A percentile compares a stretch with the other conserved stretches of the same genome.
phyloP scores from a whole-genome alignment of 371 early-diverging fungal species.

The Dinochytrium kinnereticum region DNA sequence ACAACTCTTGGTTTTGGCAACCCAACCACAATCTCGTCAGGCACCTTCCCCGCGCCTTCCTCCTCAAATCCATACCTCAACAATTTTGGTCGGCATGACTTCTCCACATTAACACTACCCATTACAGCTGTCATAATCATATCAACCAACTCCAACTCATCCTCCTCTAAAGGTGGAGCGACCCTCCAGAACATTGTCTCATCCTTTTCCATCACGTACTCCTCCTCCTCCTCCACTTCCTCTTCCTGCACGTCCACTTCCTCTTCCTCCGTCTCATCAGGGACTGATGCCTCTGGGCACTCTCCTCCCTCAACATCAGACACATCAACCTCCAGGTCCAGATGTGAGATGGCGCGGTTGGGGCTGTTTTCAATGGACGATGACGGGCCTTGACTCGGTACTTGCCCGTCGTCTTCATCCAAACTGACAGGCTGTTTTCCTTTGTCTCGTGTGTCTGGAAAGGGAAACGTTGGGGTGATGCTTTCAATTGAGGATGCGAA shows the following conservation, averaged over 20 bases:
- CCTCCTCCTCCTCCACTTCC: neutral
- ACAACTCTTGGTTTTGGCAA: too few relatives aligned
- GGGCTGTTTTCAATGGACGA: constrained; percentile 13
- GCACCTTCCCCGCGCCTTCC: neutral
- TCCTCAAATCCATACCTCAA: neutral
- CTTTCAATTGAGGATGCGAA: neutral
- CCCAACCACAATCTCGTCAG: neutral
- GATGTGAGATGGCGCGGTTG: neutral
- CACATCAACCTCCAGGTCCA: too few relatives aligned
- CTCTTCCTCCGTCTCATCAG: constrained; percentile 9
- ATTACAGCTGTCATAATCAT: neutral
- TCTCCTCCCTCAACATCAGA: neutral
- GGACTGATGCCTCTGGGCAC: neutral
- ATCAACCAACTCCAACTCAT: neutral
- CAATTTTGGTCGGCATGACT: neutral
- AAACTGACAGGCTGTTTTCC: too few relatives aligned
- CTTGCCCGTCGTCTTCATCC: too few relatives aligned
- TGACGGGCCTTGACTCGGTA: too few relatives aligned
- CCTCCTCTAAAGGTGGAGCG: neutral
- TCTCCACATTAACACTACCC: too few relatives aligned
- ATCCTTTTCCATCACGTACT: neutral
- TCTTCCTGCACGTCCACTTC: neutral
- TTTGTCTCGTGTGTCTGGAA: too few relatives aligned
- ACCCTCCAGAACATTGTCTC: neutral
- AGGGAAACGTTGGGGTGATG: neutral